phyloP scores from a whole-genome alignment of 2,329 filamentous ascomycete species.

The Stachybotrys elegans region DNA sequence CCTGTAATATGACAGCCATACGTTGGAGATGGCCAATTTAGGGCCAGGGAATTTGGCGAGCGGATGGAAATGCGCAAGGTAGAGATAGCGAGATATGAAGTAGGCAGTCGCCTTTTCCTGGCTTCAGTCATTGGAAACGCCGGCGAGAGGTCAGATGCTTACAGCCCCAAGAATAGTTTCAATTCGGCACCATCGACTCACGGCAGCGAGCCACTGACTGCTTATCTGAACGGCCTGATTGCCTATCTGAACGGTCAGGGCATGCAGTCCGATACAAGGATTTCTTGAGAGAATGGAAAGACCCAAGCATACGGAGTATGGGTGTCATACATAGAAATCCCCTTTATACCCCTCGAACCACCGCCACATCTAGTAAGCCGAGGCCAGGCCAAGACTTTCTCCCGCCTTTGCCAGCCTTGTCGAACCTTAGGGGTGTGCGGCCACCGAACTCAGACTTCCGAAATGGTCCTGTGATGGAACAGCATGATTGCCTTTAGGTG shows the following conservation, averaged over 20 bases:
- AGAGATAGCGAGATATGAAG: not conserved
- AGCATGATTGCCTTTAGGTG: not conserved
- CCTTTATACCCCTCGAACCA: not conserved
- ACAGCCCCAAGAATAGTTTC: not conserved
- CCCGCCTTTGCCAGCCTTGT: not conserved
- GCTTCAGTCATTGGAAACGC: not conserved
- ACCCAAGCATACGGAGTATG: not conserved
- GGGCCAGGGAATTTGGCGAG: not conserved
- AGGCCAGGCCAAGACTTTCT: not conserved
- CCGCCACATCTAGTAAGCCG: not conserved
- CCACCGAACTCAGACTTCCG: not conserved
- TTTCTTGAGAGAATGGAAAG: not conserved
- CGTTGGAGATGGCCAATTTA: not conserved
- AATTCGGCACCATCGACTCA: not conserved
- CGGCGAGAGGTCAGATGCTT: not conserved
- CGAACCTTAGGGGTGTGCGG: not conserved
- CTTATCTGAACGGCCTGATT: not conserved
- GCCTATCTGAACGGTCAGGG: not conserved
- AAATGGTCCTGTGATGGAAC: not conserved
- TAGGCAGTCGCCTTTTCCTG: not conserved
- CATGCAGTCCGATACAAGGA: not conserved
- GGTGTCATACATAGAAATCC: no score
- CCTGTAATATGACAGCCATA: constrained; percentile 1
- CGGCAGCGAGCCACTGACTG: not conserved
- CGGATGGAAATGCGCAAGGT: not conserved